phyloP scores from a whole-genome alignment of 306 rosid genomes.

The Dryas alaskensis region DNA sequence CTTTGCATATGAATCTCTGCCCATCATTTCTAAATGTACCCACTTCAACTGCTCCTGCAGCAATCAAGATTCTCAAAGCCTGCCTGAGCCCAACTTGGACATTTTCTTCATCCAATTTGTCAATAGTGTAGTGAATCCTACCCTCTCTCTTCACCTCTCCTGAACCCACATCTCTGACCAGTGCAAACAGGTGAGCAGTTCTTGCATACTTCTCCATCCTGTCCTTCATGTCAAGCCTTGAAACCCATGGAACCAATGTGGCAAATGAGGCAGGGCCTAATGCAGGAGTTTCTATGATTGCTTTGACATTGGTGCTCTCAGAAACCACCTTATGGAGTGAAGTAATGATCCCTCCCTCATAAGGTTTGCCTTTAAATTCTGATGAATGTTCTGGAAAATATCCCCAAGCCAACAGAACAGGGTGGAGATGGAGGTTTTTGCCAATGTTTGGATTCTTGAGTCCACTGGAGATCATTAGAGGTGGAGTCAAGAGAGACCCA shows the following conservation, averaged over 20 bases:
- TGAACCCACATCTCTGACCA: slow-evolving; percentile 77
- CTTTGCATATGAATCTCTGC: slow-evolving; percentile 62
- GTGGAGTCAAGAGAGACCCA: slow-evolving; percentile 74
- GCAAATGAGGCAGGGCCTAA: slow-evolving; percentile 76
- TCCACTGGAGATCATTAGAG: slow-evolving; percentile 75
- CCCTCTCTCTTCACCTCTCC: slow-evolving; percentile 62
- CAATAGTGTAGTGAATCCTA: slow-evolving; percentile 47
- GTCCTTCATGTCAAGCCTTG: slow-evolving; percentile 69
- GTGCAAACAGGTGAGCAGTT: slow-evolving; percentile 63
- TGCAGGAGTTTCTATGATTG: slow-evolving; percentile 68
- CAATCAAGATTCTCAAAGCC: slow-evolving; percentile 71
- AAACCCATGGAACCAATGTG: slow-evolving; percentile 65
- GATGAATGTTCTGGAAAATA: slow-evolving; percentile 61
- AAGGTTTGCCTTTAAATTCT: slow-evolving; percentile 45
- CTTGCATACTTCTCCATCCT: slow-evolving; percentile 63
- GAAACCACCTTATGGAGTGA: slow-evolving; percentile 63
- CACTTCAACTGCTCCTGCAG: slow-evolving; percentile 88
- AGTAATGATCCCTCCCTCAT: slow-evolving; percentile 84
- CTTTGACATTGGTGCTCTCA: slow-evolving; percentile 33
- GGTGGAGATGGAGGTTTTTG: slow-evolving; percentile 80
- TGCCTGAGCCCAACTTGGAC: slow-evolving; percentile 59
- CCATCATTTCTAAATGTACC: slow-evolving; percentile 95
- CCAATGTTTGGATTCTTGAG: slow-evolving; percentile 71
- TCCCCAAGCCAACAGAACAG: slow-evolving; percentile 71
- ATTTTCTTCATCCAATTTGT: slow-evolving; percentile 58